phyloP scores from a whole-genome alignment of 441 rosid species.

The Erodium texanum region DNA sequence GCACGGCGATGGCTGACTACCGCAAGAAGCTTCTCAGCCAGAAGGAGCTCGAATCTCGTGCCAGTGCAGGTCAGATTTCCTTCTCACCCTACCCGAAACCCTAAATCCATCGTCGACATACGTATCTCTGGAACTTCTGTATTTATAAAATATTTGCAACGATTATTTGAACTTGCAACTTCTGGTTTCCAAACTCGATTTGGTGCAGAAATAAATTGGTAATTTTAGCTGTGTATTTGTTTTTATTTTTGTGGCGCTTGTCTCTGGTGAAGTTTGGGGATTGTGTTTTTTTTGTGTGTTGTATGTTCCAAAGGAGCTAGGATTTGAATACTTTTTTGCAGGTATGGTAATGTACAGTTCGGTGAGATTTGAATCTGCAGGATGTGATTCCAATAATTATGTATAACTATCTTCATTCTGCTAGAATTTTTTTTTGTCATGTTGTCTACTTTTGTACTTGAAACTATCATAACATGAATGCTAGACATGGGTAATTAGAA shows the following conservation, averaged over 20 bases:
- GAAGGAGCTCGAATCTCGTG: constrained; percentile 75
- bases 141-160: neutral
- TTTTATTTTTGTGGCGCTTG: neutral
- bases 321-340: too few relatives aligned
- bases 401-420: neutral
- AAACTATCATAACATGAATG: neutral
- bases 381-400: neutral
- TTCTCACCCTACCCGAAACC: neutral
- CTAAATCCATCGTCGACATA: neutral
- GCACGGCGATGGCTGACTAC: constrained; percentile 58
- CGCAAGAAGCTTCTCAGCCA: constrained; percentile 88
- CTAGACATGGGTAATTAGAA: neutral
- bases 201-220: neutral
- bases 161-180: neutral
- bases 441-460: too few relatives aligned
- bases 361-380: neutral
- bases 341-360: neutral
- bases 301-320: too few relatives aligned
- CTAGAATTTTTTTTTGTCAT: too few relatives aligned
- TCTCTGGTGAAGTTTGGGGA: neutral
- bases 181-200: neutral
- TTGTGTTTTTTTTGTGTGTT: too few relatives aligned
- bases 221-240: too few relatives aligned
- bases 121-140: neutral
- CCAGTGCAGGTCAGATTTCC: constrained; percentile 52